Evolutionary conservation across 164 flowering plant species (phyloP).

Genomic region (Nymphaea colorata): DNA sequence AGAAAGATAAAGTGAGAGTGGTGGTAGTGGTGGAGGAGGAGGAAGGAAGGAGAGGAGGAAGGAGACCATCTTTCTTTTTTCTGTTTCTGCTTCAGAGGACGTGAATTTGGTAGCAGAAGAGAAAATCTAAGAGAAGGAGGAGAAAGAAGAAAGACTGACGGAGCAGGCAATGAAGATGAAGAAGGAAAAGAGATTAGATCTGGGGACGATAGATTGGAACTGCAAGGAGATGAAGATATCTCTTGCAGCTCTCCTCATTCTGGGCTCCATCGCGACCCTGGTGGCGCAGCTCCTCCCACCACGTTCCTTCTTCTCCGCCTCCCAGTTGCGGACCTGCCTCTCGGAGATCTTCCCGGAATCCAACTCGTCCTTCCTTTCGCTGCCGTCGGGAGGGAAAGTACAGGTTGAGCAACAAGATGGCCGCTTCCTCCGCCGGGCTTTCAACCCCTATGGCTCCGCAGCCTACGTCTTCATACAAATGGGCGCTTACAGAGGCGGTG

Average conservation of each 20-base stretch:
- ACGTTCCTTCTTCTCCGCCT: conserved; percentile 31
- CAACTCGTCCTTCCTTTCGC: conserved; percentile 11
- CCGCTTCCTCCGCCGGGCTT: conserved; percentile 29
- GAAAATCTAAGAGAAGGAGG: not conserved
- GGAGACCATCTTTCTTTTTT: not conserved
- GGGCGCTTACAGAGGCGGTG: conserved; percentile 90
- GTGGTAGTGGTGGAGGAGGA: not conserved
- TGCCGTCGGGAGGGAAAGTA: not conserved
- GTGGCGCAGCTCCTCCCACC: conserved; percentile 41
- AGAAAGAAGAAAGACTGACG: not conserved
- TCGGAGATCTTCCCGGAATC: conserved; percentile 12
- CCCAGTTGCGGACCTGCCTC: conserved; percentile 41
- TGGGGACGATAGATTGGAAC: conserved; percentile 41
- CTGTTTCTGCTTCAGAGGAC: not conserved
- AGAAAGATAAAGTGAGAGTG: not conserved
- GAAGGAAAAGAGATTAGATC: conserved; percentile 16
- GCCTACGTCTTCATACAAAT: conserved; percentile 70
- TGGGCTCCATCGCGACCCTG: conserved; percentile 32
- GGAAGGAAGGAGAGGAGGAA: not conserved
- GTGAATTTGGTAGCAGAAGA: not conserved
- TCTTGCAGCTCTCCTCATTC: conserved; percentile 32
- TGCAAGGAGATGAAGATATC: conserved; percentile 59
- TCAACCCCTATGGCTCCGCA: conserved; percentile 55
- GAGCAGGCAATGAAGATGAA: not conserved
- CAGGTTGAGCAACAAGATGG: not conserved